Base-by-base conservation (phyloP, 2,329 filamentous ascomycete genomes). In the Metarhizium anisopliae region DNA sequence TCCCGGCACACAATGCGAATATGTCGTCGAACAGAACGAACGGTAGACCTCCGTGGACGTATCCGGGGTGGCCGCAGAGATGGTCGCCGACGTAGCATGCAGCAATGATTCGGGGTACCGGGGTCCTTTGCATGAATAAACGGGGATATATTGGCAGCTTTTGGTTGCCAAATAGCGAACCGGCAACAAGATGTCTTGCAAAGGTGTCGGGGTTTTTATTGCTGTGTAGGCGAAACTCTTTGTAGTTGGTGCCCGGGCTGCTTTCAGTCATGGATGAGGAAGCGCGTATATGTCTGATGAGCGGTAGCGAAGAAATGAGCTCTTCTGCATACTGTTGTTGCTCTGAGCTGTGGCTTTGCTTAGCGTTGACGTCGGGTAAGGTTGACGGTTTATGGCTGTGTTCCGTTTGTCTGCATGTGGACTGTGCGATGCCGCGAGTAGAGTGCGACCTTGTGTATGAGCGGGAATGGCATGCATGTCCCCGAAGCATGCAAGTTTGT, bases 21-120 rank as follows among this genome's bases (percentile, higher is more conserved):
- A 54, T 47, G 29, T 54, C 52, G n/a, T 54, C 52, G 25, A 54
- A 54, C 18, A 54, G n/a, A 20, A 47, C 52, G 16, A 54, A 49
- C 8, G 36, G 16, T 11, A 49, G 16, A 11, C 52, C 52, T 2
- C 52, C 52, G 16, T 54, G 52, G 14, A 54, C 52, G 16, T 54
- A 54, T 11, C 52, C 42, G 20, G 52, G 52, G 29, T 54, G 52
- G 25, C 52, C 52, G 25, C 43, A 54, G 3, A 54, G 42, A 16
- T 40, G 50, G 42, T 11, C 14, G 36, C 50, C 36, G 11, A 52
- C 32, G n/a, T 42, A 52, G n/a, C n/a, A 16, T 3, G 42, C 32
- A 11, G 50, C 50, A 29, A 42, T 30, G 20, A 52, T 42, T 6
- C 50, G 50, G 4, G 25, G 25, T 16, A 30, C 32, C 1, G 50